Conservation (phyloP, 441 rosid species). For the Dalechampia spathulata region DNA sequence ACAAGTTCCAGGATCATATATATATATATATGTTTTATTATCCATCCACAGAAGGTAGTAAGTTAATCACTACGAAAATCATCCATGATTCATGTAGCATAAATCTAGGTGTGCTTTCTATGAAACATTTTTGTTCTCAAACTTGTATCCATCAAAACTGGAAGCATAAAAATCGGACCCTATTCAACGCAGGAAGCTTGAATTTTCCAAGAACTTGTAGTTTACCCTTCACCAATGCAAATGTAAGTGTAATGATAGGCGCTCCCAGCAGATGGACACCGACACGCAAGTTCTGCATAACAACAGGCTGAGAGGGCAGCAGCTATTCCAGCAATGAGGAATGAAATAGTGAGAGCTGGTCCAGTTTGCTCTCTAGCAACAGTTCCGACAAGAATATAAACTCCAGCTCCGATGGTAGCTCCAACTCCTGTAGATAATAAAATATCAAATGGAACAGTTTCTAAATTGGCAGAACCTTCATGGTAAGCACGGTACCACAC, state of each 20-base stretch:
- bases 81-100: background rate
- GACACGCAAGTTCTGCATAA: constrained; percentile 91
- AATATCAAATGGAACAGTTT: background rate
- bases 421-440: constrained; percentile 63
- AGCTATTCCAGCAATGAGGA: constrained; percentile 90
- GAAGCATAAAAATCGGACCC: background rate
- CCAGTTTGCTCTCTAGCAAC: constrained; percentile 98
- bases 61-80: background rate
- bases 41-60: background rate
- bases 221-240: constrained; percentile 94
- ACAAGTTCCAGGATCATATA: constrained; percentile 1
- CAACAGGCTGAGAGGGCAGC: constrained; percentile 93
- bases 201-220: background rate
- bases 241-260: constrained; percentile 96
- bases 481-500: no score
- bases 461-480: background rate
- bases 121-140: background rate
- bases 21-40: background rate
- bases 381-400: constrained; percentile 94
- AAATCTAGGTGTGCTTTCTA: background rate
- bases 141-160: background rate
- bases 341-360: constrained; percentile 83
- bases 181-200: background rate
- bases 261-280: constrained; percentile 97
- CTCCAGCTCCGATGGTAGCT: constrained; percentile 97